Conservation (phyloP, 2,329 filamentous ascomycete genomes). For the Huntiella moniliformis region DNA sequence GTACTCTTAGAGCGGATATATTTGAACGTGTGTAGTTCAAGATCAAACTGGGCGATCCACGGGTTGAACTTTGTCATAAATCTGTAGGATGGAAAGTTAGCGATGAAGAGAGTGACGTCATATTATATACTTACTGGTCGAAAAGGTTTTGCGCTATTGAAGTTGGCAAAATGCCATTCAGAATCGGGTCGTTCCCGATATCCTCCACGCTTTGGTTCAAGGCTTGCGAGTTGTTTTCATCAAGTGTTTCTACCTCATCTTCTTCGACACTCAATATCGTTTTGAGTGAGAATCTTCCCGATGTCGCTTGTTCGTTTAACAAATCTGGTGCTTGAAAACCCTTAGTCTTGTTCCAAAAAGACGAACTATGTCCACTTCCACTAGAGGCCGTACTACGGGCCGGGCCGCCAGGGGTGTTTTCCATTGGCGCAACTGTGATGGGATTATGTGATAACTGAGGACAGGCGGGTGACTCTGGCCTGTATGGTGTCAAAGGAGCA, state of each 20-base stretch:
- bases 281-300: constrained; percentile 19
- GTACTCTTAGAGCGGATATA: constrained; percentile 19
- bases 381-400: not conserved
- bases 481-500: not conserved
- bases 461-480: not conserved
- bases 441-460: not conserved
- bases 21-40: constrained; percentile 20
- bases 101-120: not conserved
- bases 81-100: constrained; percentile 12
- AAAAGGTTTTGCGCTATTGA: constrained; percentile 3
- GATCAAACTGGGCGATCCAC: constrained; percentile 24
- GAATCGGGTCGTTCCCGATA: constrained; percentile 3
- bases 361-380: constrained; percentile 6
- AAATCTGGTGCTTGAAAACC: constrained; percentile 19
- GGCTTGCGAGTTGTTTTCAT: not conserved
- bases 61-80: constrained; percentile 23
- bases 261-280: constrained; percentile 16
- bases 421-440: not conserved
- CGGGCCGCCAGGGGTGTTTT: not conserved
- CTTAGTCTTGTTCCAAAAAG: constrained; percentile 11
- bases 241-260: not conserved
- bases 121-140: not conserved
- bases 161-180: not conserved
- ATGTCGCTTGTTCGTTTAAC: constrained; percentile 19
- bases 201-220: constrained; percentile 1